A percentile compares a stretch with the other conserved stretches of the same genome.
Conservation (phyloP, 2,329 filamentous ascomycete species). For the Penicillium vulpinum region DNA sequence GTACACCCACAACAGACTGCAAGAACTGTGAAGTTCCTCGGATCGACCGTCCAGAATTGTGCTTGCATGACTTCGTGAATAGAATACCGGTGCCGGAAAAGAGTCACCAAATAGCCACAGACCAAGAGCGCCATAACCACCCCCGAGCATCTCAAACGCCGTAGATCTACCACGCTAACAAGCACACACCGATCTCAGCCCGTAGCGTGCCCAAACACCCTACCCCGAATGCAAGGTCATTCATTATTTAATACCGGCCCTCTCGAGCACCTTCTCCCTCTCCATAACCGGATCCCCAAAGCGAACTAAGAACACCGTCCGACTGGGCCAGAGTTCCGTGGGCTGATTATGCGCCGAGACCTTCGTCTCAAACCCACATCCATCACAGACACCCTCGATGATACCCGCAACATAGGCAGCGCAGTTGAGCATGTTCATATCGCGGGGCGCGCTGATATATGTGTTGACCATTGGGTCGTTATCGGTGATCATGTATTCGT, state of each 20-base stretch:
- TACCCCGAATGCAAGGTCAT: not conserved
- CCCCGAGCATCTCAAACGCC: not conserved
- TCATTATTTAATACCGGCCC: constrained; percentile 51
- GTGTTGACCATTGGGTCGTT: constrained; percentile 96
- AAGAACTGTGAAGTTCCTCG: not conserved
- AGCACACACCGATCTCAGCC: not conserved
- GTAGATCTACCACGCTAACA: not conserved
- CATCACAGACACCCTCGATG: constrained; percentile 93
- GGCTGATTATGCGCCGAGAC: constrained; percentile 82
- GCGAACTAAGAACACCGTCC: constrained; percentile 93
- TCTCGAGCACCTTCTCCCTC: constrained; percentile 77
- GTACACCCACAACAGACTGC: constrained; percentile 7
- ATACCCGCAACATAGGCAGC: constrained; percentile 94
- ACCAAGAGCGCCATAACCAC: not conserved
- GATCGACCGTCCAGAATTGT: not conserved
- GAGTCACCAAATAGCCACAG: not conserved
- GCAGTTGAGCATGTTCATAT: constrained; percentile 96
- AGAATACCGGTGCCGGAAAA: not conserved
- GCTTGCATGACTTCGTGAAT: constrained; percentile 12
- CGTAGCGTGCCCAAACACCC: not conserved
- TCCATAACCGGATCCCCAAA: constrained; percentile 91
- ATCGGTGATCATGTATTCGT: constrained; percentile 99
- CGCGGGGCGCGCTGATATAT: constrained; percentile 87
- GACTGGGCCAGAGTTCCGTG: constrained; percentile 87
- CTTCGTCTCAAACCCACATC: constrained; percentile 81